Evolutionary conservation across 129 eudicot species (phyloP), one percentile per base, ranked within the genome.

Genomic region (Escallonia rubra): DNA sequence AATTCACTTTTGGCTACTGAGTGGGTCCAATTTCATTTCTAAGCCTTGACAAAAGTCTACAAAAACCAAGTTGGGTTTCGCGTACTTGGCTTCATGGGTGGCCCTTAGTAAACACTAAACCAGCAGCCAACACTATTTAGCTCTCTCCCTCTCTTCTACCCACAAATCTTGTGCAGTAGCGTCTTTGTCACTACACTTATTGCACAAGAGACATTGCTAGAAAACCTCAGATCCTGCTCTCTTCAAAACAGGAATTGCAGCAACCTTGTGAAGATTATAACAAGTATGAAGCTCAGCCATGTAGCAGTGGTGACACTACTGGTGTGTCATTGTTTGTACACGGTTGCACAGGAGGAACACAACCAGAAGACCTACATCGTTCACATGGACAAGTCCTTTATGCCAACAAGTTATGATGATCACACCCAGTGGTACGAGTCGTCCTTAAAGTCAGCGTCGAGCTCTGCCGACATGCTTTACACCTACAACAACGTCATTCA

Each of bases 351-450:
- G 4, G 41, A 9, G n/a, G 50, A 66, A 56, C 66, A 63, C 48
- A 16, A 61, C 14, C 76, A 58, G 71, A 83, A 65, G 43, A 90
- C 97, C 10, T 90, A 79, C 64, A 82, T 87, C 43, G 77, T 90
- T 58, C 91, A 84, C 72, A 80, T 90, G 91, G 95, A 86, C 88
- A 86, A 77, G 72, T 67, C 75, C 60, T 61, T 50, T 43, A 86
- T 86, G 87, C 94, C 96, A 5, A 49, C 50, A 38, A 67, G 65
- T 43, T 87, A 70, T 63, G 71, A 75, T 3, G 83, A 87, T 70
- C 91, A 90, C 69, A 38, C 71, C 43, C 66, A 82, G 41, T 87
- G 97, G 97, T 90, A 82, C 40, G 80, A 72, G 66, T 84, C 87
- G 8, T 80, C 95, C 8, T 41, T 87, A 41, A 80, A 72, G 66